Percentiles rank a stretch among this genome's conserved stretches.
These are phyloP conservation scores for Stachybotrys chartarum DNA, from an alignment of 2,329 filamentous ascomycete species.

Conservation along the genomic window DNA sequence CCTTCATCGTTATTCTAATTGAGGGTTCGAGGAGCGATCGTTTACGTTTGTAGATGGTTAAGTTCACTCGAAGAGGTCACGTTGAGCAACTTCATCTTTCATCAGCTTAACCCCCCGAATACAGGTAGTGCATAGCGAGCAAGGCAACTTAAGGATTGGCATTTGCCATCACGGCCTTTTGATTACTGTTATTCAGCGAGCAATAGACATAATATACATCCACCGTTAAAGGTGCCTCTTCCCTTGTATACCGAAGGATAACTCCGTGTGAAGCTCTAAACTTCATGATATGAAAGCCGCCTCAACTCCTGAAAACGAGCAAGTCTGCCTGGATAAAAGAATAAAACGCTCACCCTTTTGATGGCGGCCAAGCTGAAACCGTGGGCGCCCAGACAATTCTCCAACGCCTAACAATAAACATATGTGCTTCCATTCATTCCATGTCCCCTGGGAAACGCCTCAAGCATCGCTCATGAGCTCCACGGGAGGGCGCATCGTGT, in stretches of 20 bases:
- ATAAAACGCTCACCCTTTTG: not conserved
- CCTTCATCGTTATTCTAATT: not conserved
- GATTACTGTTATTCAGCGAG: too few species aligned
- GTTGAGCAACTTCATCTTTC: too few species aligned
- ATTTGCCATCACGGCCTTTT: too few species aligned
- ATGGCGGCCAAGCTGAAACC: not conserved
- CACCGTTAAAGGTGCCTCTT: not conserved
- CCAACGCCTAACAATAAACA: not conserved
- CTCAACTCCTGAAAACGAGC: not conserved
- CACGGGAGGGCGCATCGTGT: constrained; percentile 56
- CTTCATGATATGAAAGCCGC: not conserved
- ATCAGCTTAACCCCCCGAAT: too few species aligned
- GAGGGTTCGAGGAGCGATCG: too few species aligned
- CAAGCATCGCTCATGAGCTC: constrained; percentile 51
- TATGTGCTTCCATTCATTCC: not conserved
- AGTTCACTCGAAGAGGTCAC: too few species aligned
- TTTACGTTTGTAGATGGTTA: too few species aligned
- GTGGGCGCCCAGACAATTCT: not conserved
- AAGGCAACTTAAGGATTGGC: too few species aligned
- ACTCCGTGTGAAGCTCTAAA: not conserved
- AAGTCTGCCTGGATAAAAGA: not conserved
- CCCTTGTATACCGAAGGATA: not conserved
- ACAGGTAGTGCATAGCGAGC: too few species aligned
- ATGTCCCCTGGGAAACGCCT: not conserved
- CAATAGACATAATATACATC: not conserved